Conservation (phyloP, 768 basidiomycete species). For the Boletales sp. region DNA sequence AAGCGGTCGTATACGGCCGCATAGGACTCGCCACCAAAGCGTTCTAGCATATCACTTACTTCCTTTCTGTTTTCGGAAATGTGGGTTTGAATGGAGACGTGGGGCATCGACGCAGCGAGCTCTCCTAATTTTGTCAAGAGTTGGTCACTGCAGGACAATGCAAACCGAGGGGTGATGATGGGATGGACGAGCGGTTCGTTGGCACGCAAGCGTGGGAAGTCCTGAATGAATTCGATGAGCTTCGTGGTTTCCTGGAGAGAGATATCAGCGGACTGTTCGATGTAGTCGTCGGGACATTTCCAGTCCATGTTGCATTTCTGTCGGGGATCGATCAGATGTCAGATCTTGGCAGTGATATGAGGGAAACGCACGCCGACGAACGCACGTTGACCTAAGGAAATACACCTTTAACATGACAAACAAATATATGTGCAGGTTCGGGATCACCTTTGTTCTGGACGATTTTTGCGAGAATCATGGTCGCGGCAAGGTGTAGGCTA, state of each 20-base stretch:
- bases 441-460: constrained; percentile 53
- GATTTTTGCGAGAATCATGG: constrained; percentile 77
- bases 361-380: constrained; percentile 70
- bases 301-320: constrained; percentile 41
- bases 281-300: constrained; percentile 69
- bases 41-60: constrained; percentile 55
- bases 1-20: constrained; percentile 78
- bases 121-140: constrained; percentile 60
- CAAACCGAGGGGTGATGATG: constrained; percentile 94
- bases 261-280: constrained; percentile 54
- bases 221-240: constrained; percentile 67
- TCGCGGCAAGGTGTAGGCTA: constrained; percentile 74
- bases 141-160: constrained; percentile 78
- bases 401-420: constrained; percentile 7
- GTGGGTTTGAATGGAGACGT: constrained; percentile 86
- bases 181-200: constrained; percentile 74
- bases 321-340: constrained; percentile 3
- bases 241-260: constrained; percentile 62
- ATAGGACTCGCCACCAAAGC: constrained; percentile 72
- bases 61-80: constrained; percentile 83
- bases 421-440: neutral
- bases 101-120: constrained; percentile 55
- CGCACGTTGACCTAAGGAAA: constrained; percentile 64
- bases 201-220: constrained; percentile 38
- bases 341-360: neutral